A percentile compares a stretch with the other conserved stretches of the same genome.
phyloP scores from a whole-genome alignment of 768 basidiomycete genomes.

The Suillus subluteus region DNA sequence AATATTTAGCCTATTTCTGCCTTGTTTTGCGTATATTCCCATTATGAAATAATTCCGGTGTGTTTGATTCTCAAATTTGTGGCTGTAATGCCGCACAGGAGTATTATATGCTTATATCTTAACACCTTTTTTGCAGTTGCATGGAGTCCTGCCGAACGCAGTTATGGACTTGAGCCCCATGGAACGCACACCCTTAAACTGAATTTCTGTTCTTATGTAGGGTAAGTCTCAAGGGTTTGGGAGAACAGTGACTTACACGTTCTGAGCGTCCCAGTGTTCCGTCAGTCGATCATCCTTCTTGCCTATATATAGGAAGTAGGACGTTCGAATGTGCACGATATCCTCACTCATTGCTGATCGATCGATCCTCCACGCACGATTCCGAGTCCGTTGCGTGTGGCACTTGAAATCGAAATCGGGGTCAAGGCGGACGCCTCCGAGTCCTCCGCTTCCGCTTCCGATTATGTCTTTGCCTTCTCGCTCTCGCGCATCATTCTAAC shows the following conservation, averaged over 20 bases:
- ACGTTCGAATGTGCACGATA: background rate
- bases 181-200: background rate
- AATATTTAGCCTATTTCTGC: background rate
- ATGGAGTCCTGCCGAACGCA: background rate
- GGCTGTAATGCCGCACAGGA: background rate
- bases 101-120: background rate
- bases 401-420: conserved; percentile 16
- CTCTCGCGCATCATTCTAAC: too few relatives aligned
- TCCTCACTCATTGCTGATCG: too few relatives aligned
- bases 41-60: background rate
- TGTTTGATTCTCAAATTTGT: background rate
- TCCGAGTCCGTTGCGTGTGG: conserved; percentile 39
- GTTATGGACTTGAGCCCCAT: background rate
- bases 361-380: conserved; percentile 29
- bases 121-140: background rate
- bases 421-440: background rate
- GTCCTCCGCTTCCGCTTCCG: background rate
- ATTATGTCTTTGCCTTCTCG: conserved; percentile 5
- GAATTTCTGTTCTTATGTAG: background rate
- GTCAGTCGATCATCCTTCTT: background rate
- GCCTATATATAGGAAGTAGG: background rate
- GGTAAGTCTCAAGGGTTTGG: background rate
- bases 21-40: background rate
- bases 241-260: background rate
- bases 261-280: background rate